A percentile compares a stretch with the other conserved stretches of the same genome.
Conservation (phyloP, 2,329 filamentous ascomycete species). For the Fusarium agapanthi region DNA sequence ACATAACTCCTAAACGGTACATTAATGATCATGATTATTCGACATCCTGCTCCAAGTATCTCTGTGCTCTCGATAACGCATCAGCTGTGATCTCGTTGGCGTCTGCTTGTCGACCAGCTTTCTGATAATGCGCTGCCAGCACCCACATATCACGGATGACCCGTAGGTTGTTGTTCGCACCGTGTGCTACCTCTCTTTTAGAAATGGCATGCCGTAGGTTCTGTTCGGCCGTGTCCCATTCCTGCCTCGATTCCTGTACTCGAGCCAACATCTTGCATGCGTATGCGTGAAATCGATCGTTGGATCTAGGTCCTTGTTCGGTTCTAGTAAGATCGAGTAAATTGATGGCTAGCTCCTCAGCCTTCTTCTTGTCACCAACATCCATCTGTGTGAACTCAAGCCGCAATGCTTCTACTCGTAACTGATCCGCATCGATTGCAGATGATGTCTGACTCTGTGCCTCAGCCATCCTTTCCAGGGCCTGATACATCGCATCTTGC, state of each 20-base stretch:
- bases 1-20: neutral
- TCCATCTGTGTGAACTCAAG: conserved; percentile 53
- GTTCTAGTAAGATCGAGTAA: conserved; percentile 43
- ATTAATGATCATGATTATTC: conserved; percentile 16
- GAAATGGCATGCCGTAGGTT: conserved; percentile 46
- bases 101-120: conserved; percentile 41
- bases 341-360: conserved; percentile 44
- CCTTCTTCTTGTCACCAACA: conserved; percentile 44
- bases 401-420: conserved; percentile 47
- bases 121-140: conserved; percentile 47
- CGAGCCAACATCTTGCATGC: conserved; percentile 51
- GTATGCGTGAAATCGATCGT: conserved; percentile 50
- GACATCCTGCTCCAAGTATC: conserved; percentile 40
- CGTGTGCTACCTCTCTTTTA: conserved; percentile 49
- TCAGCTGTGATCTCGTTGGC: conserved; percentile 44
- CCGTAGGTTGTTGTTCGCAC: conserved; percentile 46
- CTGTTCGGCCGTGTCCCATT: conserved; percentile 46
- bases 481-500: conserved; percentile 43
- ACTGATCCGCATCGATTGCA: conserved; percentile 34
- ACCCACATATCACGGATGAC: conserved; percentile 53
- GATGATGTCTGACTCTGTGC: conserved; percentile 9
- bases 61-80: conserved; percentile 46
- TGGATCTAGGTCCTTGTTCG: conserved; percentile 36
- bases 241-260: conserved; percentile 45
- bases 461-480: conserved; percentile 41